A percentile compares a stretch with the other conserved stretches of the same genome.
Conservation (phyloP, 805 yeast genomes). For the Ogataea minuta region DNA sequence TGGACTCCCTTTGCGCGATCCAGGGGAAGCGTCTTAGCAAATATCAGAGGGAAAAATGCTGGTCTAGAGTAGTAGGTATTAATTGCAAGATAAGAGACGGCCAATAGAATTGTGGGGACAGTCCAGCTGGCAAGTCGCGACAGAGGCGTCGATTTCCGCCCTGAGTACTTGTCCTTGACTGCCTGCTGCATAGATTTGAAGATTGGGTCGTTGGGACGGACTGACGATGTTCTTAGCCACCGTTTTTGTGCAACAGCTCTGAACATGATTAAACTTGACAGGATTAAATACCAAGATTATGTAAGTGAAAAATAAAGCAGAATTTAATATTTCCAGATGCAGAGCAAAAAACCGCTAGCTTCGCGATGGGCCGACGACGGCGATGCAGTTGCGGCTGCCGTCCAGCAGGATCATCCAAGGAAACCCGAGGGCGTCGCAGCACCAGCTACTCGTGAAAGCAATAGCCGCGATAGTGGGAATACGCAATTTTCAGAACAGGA, state of each 20-base stretch:
- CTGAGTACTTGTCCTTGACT: constrained; percentile 13
- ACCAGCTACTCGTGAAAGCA: background rate
- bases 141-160: constrained; percentile 19
- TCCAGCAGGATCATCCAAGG: constrained; percentile 19
- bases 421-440: background rate
- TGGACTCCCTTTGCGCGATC: constrained; percentile 27
- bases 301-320: constrained; percentile 2
- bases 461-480: constrained; percentile 6
- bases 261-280: background rate
- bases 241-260: background rate
- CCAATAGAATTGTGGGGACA: constrained; percentile 22
- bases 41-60: constrained; percentile 33
- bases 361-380: constrained; percentile 36
- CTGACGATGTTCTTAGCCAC: background rate
- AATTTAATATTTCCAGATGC: background rate
- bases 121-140: constrained; percentile 20
- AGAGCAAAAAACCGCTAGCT: constrained; percentile 18
- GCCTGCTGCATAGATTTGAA: constrained; percentile 16
- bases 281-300: constrained; percentile 6
- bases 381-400: constrained; percentile 24
- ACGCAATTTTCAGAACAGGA: constrained; percentile 6
- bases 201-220: constrained; percentile 3
- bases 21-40: constrained; percentile 28
- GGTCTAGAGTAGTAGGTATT: constrained; percentile 30
- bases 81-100: constrained; percentile 30